Conservation (phyloP, 495 filamentous ascomycete genomes). For the Lichina pygmaea region DNA sequence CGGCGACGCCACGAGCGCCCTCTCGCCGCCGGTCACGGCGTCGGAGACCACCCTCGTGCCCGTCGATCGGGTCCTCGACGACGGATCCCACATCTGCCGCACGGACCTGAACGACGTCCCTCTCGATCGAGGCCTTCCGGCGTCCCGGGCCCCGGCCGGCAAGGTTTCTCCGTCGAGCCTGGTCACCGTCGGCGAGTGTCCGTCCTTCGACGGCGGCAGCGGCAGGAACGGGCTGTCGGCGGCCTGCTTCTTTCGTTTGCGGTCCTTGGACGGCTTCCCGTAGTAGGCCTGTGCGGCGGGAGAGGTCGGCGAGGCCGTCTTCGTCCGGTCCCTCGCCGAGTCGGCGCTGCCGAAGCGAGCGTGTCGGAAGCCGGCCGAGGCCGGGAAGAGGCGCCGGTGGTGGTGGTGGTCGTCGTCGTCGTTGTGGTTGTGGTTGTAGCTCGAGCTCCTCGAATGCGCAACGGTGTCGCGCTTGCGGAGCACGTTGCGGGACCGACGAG, state of each 20-base stretch:
- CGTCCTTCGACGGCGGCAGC: constrained; percentile 20
- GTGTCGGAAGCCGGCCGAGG: constrained; percentile 35
- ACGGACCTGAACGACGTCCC: too few relatives aligned
- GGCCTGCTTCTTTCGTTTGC: constrained; percentile 4
- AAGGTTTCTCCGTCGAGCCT: constrained; percentile 22
- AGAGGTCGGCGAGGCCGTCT: constrained; percentile 4
- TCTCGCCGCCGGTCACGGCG: constrained; percentile 36
- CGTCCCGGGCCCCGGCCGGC: too few relatives aligned
- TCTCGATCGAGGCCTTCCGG: too few relatives aligned
- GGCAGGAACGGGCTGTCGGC: constrained; percentile 21
- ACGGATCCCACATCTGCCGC: neutral
- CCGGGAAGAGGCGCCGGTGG: constrained; percentile 17
- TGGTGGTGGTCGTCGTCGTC: constrained; percentile 27
- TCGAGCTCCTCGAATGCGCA: constrained; percentile 34
- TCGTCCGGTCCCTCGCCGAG: constrained; percentile 20
- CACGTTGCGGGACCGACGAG: constrained; percentile 40
- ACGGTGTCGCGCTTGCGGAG: constrained; percentile 48
- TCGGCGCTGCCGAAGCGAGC: constrained; percentile 56
- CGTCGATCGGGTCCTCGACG: constrained; percentile 13
- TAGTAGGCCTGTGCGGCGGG: constrained; percentile 33
- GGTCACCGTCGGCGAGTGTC: constrained; percentile 30
- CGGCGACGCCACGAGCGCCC: constrained; percentile 22
- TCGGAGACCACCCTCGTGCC: constrained; percentile 66
- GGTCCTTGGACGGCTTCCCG: constrained; percentile 12
- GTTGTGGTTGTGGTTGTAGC: constrained; percentile 19